phyloP scores from a whole-genome alignment of 225 moss, liverwort and hornwort species.

The Pseudoscleropodium purum region DNA sequence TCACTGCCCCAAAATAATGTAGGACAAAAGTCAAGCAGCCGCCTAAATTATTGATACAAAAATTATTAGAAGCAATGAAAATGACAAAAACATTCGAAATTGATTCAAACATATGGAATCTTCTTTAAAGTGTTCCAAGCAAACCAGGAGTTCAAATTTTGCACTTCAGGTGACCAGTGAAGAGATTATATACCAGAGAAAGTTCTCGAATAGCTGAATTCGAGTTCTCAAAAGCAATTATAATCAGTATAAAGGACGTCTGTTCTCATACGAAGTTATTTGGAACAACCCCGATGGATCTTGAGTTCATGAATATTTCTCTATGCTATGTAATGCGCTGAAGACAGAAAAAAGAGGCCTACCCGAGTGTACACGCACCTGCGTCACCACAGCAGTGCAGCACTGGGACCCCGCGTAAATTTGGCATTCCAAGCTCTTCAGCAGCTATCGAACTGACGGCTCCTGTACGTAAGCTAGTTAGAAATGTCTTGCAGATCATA shows the following conservation, averaged over 20 bases:
- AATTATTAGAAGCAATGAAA: not conserved
- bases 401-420: constrained; percentile 69
- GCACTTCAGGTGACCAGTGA: not conserved
- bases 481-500: not conserved
- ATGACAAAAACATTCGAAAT: not conserved
- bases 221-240: not conserved
- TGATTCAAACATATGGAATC: not conserved
- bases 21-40: not conserved
- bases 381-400: constrained; percentile 91
- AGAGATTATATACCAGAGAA: not conserved
- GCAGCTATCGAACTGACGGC: constrained; percentile 64
- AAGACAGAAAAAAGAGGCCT: constrained; percentile 7
- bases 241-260: not conserved
- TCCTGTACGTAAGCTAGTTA: constrained; percentile 32
- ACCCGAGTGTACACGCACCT: constrained; percentile 91
- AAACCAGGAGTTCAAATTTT: not conserved
- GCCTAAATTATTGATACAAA: not conserved
- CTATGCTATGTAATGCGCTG: not conserved
- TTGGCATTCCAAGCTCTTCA: constrained; percentile 46
- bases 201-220: not conserved
- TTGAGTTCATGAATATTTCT: not conserved
- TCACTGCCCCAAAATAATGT: not conserved
- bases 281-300: not conserved
- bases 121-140: not conserved
- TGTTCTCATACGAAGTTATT: not conserved